Evolutionary conservation across 352 stramenopile species (phyloP).

Genomic region (Pythium periplocum): DNA sequence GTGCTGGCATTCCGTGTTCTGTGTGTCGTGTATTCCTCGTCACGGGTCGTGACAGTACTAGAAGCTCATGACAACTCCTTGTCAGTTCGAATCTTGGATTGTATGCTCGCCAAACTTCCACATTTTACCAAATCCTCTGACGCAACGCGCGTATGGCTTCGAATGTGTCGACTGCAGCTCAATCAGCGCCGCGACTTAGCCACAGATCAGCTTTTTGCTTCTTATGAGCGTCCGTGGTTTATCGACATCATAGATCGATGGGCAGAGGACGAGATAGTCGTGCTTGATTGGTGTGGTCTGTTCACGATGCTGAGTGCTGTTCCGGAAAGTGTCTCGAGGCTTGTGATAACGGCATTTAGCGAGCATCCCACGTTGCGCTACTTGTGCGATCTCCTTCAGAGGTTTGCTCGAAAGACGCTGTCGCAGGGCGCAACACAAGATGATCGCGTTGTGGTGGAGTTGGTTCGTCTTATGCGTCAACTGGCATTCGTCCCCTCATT

Average conservation of each 20-base stretch:
- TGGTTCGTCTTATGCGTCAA: slow-evolving; percentile 5
- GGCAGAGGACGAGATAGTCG: no score
- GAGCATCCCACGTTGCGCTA: no score
- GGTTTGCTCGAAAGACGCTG: no score
- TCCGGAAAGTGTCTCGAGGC: no score
- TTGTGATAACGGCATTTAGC: no score
- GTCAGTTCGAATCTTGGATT: not conserved
- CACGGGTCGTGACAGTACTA: not conserved
- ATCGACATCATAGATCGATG: no score
- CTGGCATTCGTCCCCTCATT: slow-evolving; percentile 4
- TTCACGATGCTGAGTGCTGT: no score
- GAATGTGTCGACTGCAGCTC: slow-evolving; percentile 10
- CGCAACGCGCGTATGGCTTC: slow-evolving; percentile 11
- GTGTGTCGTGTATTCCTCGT: slow-evolving; percentile 9
- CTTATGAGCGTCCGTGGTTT: no score
- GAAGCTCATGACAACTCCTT: no score
- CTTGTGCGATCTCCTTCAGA: no score
- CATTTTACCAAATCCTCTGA: slow-evolving; percentile 2
- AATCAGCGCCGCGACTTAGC: not conserved
- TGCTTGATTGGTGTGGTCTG: no score
- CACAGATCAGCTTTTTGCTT: not conserved
- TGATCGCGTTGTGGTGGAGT: slow-evolving; percentile 2
- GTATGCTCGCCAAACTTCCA: slow-evolving; percentile 2
- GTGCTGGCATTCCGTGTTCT: slow-evolving; percentile 13
- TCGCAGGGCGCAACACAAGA: no score